Evolutionary conservation across 2,329 filamentous ascomycete species (phyloP).

Genomic region (Talaromyces sp.): DNA sequence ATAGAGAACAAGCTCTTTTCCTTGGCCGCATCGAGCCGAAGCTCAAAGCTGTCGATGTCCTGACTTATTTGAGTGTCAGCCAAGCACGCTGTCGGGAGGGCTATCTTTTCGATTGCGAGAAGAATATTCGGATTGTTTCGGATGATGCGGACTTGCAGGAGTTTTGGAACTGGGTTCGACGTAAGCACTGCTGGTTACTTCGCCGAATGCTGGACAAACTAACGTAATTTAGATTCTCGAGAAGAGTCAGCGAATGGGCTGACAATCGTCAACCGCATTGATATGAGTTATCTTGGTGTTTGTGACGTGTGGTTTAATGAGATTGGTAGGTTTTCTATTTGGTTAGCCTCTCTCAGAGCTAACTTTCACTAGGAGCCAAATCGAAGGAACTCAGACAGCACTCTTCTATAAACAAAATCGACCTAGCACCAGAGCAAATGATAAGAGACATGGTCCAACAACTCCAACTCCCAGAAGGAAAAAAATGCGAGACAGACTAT

Average conservation of each 20-base stretch:
- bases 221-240: slow-evolving; percentile 34
- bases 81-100: slow-evolving; percentile 54
- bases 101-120: slow-evolving; percentile 51
- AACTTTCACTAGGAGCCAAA: slow-evolving; percentile 20
- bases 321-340: slow-evolving; percentile 38
- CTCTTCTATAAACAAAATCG: slow-evolving; percentile 19
- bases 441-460: slow-evolving; percentile 51
- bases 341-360: not conserved
- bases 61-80: slow-evolving; percentile 41
- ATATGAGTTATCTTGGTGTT: slow-evolving; percentile 61
- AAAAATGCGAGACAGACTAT: slow-evolving; percentile 51
- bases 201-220: slow-evolving; percentile 10
- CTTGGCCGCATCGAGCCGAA: slow-evolving; percentile 27
- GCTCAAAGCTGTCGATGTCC: slow-evolving; percentile 38
- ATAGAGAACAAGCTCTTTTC: slow-evolving; percentile 34
- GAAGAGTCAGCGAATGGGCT: slow-evolving; percentile 44
- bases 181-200: slow-evolving; percentile 30
- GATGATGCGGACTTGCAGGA: slow-evolving; percentile 57
- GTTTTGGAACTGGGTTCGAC: slow-evolving; percentile 58
- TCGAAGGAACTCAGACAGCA: slow-evolving; percentile 19
- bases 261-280: slow-evolving; percentile 56
- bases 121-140: slow-evolving; percentile 54
- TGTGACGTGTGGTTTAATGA: slow-evolving; percentile 58
- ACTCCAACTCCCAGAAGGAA: slow-evolving; percentile 51
- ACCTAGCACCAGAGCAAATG: slow-evolving; percentile 33